Base-by-base conservation (phyloP, 345 rosid species). In the Arabis alpina region DNA sequence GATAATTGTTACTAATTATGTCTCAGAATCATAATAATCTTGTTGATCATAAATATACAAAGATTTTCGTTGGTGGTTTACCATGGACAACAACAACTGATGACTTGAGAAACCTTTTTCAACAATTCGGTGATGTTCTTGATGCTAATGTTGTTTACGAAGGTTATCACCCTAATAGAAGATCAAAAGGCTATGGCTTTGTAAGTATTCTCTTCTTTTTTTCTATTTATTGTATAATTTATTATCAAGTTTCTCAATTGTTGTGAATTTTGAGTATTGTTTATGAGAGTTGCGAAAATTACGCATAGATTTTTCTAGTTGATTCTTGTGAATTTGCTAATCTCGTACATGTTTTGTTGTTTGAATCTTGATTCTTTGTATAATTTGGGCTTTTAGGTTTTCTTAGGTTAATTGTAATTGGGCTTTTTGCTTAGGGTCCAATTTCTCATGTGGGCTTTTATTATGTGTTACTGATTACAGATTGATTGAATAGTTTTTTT, bases 181-280 rank as follows among this genome's bases (percentile, higher is more conserved):
- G 2, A 11, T 34, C 77, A 1, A 74, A 66, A 66, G 67, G 77
- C 32, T 74, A 59, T 59, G 77, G 62, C 4, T 74, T 66, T 44
- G 77, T 74, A 59, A 59, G 73, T 64, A 8, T 12, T 4, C 3
- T 1, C 0, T 13, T 15, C 14, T 6, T 11, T 10, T 14, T 8
- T 45, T 1, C 25, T 11, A 8, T 12, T 16, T 14, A 24, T 6
- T 54, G 12, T 2, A 30, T 54, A 32, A 2, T 56, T 19, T 15
- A 0, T 16, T 3, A 13, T 28, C 10, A 14, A 3, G 1, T 14
- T 7, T 28, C 5, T 27, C 30, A 2, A 2, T 27, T 53, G 6
- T 32, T 54, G 59, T 30, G 24, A 30, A 8, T 28, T 28, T 28
- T 5, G 32, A 28, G 4, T 28, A 28, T 28, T 28, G 4, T 28